Percentiles rank a stretch among this genome's conserved stretches.
Conservation (phyloP, 441 rosid genomes). For the Arabidopsis hybrid region DNA sequence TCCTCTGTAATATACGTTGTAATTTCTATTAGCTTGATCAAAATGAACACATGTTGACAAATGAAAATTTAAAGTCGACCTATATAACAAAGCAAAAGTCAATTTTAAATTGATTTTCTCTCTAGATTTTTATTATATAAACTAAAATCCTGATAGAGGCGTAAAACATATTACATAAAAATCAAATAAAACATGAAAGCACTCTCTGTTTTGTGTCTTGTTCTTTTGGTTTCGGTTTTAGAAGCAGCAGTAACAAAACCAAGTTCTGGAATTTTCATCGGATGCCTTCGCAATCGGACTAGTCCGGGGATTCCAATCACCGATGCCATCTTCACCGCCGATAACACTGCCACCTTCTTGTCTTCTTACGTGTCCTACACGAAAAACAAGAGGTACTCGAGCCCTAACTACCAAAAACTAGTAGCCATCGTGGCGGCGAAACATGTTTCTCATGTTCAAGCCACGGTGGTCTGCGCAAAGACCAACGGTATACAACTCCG, state of each 20-base stretch:
- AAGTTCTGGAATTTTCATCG: slow-evolving; percentile 26
- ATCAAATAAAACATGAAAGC: slow-evolving; percentile 9
- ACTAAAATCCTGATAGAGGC: no score
- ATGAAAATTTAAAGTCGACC: no score
- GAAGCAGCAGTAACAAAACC: slow-evolving; percentile 32
- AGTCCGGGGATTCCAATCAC: slow-evolving; percentile 31
- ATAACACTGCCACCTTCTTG: slow-evolving; percentile 39
- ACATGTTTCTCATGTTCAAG: slow-evolving; percentile 43
- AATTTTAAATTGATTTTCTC: no score
- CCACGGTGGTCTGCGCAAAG: slow-evolving; percentile 43
- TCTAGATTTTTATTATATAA: no score
- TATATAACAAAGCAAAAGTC: no score
- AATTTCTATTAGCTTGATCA: no score
- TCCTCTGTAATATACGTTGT: no score
- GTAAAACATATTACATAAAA: no score
- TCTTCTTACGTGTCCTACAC: slow-evolving; percentile 40
- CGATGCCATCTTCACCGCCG: slow-evolving; percentile 34
- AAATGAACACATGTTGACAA: no score
- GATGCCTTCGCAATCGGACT: slow-evolving; percentile 38
- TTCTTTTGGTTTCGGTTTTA: slow-evolving; percentile 37
- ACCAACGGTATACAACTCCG: slow-evolving; percentile 39
- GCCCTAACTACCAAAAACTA: slow-evolving; percentile 39
- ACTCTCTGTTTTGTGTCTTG: slow-evolving; percentile 29
- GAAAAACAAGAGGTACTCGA: slow-evolving; percentile 43
- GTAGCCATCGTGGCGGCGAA: slow-evolving; percentile 41